A percentile compares a stretch with the other conserved stretches of the same genome.
Conservation (phyloP, 2,329 filamentous ascomycete species). For the Phyllosticta capitalensis region DNA sequence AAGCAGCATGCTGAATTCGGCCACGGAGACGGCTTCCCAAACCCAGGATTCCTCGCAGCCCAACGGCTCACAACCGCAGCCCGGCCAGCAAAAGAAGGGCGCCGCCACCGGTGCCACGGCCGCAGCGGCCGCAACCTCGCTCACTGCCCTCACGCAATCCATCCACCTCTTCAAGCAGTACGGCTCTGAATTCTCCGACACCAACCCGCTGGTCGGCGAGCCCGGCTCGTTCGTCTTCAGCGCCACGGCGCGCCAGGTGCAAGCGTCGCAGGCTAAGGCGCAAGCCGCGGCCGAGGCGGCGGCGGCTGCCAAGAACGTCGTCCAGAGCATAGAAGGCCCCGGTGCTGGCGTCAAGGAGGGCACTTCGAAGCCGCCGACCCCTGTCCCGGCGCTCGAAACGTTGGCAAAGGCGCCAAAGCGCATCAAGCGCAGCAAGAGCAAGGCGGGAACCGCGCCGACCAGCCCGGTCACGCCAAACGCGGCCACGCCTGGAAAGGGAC, state of each 20-base stretch:
- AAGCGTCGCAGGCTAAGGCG: constrained; percentile 27
- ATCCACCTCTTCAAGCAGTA: constrained; percentile 44
- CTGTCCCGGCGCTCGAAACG: neutral
- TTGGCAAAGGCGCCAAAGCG: constrained; percentile 19
- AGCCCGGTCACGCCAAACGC: constrained; percentile 16
- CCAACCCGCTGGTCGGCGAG: constrained; percentile 53
- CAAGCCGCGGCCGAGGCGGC: constrained; percentile 21
- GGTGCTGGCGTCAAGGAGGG: neutral
- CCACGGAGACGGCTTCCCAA: constrained; percentile 13
- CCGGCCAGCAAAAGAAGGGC: neutral
- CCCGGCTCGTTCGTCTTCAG: constrained; percentile 53
- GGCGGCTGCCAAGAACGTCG: constrained; percentile 20
- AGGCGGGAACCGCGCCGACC: constrained; percentile 24
- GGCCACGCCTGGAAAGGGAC: neutral
- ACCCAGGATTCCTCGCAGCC: constrained; percentile 13
- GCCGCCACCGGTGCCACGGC: neutral
- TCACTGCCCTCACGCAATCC: constrained; percentile 30
- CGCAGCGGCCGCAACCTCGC: constrained; percentile 18
- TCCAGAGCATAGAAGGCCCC: constrained; percentile 7
- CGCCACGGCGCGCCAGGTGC: constrained; percentile 32
- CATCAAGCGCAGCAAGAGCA: constrained; percentile 30
- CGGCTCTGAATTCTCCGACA: constrained; percentile 54
- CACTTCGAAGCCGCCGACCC: neutral
- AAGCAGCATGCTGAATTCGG: constrained; percentile 18
- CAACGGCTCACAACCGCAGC: neutral